Evolutionary conservation across 1,284 basidiomycete genomes (phyloP).

Genomic region (Pholiota adiposa): DNA sequence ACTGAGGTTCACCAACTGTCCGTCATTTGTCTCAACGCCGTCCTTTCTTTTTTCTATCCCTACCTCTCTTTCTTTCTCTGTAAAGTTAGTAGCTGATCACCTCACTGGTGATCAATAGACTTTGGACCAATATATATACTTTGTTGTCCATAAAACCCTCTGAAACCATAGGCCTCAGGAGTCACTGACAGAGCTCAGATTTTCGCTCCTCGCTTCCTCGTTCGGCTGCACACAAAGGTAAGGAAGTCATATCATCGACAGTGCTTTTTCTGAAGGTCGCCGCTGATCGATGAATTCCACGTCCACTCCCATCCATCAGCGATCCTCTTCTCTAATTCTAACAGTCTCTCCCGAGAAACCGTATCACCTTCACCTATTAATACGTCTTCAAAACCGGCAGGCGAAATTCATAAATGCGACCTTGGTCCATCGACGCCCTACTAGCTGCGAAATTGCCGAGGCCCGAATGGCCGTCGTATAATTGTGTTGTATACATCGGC

Average conservation of each 20-base stretch:
- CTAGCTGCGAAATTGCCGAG: too few species aligned
- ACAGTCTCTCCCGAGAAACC: constrained; percentile 1
- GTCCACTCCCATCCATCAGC: constrained; percentile 2
- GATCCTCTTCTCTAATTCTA: background rate
- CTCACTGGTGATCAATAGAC: background rate
- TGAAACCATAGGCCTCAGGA: too few species aligned
- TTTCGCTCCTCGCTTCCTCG: too few species aligned
- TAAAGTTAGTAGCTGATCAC: background rate
- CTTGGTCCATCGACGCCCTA: too few species aligned
- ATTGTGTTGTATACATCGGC: too few species aligned
- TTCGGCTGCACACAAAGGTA: too few species aligned
- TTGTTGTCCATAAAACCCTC: background rate
- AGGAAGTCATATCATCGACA: too few species aligned
- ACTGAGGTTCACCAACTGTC: background rate
- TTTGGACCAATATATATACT: background rate
- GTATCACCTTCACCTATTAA: background rate
- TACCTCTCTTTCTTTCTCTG: background rate
- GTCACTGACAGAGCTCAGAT: too few species aligned
- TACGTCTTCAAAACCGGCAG: too few species aligned
- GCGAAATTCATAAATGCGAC: too few species aligned
- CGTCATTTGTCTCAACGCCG: background rate
- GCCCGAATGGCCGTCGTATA: too few species aligned
- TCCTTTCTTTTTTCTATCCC: background rate
- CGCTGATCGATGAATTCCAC: constrained; percentile 1
- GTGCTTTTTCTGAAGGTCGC: constrained; percentile 4